Evolutionary conservation across 2,329 filamentous ascomycete species (phyloP).

Genomic region (Ambrosiella beaveri): DNA sequence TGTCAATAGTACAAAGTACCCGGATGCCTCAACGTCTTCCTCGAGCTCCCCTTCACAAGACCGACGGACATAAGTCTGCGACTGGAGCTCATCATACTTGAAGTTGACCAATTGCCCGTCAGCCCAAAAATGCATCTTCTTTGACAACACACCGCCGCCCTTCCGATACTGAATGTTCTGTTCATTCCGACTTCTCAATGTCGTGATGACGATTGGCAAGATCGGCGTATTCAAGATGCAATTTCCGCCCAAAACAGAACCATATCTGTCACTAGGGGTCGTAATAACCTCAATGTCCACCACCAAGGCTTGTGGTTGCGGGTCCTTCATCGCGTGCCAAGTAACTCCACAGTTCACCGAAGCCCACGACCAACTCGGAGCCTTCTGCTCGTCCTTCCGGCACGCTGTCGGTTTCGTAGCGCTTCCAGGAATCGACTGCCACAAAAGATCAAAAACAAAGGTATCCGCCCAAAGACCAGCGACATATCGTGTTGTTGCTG

Average conservation of each 20-base stretch:
- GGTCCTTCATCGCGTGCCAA: constrained; percentile 13
- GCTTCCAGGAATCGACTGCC: constrained; percentile 11
- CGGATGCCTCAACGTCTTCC: constrained; percentile 10
- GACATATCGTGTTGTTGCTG: constrained; percentile 16
- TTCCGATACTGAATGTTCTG: constrained; percentile 11
- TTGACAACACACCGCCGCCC: constrained; percentile 10
- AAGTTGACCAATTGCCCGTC: constrained; percentile 11
- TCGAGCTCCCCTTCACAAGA: constrained; percentile 3
- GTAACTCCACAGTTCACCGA: constrained; percentile 11
- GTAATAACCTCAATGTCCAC: constrained; percentile 12
- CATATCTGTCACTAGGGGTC: constrained; percentile 4
- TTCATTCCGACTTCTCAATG: constrained; percentile 7
- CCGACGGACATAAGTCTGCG: constrained; percentile 9
- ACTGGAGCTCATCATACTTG: constrained; percentile 11
- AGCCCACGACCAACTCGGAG: constrained; percentile 12
- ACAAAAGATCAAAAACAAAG: constrained; percentile 12
- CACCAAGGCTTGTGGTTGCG: constrained; percentile 11
- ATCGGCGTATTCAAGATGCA: constrained; percentile 12
- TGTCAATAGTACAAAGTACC: constrained; percentile 11
- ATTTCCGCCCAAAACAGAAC: constrained; percentile 9
- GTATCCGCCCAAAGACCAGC: constrained; percentile 18
- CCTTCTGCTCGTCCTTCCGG: constrained; percentile 6
- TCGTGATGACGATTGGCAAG: constrained; percentile 11
- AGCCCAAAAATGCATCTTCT: constrained; percentile 12
- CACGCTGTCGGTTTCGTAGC: constrained; percentile 9